Base-by-base conservation (phyloP, 2,329 filamentous ascomycete species). In the Pyrenochaeta sp. region DNA sequence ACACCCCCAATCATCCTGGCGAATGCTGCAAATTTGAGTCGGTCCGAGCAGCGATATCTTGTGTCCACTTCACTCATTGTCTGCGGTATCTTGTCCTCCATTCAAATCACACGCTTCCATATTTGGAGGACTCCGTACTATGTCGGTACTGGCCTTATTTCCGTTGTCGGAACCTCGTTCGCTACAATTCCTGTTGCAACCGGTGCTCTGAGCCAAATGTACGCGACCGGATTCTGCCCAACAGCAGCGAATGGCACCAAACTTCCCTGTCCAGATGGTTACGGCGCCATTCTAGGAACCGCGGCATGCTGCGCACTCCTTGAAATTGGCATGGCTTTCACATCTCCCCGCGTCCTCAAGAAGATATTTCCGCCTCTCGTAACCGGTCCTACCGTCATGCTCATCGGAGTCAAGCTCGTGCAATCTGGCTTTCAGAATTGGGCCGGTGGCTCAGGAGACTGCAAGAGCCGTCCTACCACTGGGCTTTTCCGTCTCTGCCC, bases 1-100 rank as follows among this genome's bases (percentile, higher is more conserved):
- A 90, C 90, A 2, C 91, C 91, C 31, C 90, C 91, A 1, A 85
- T 95, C 49, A 87, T 93, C 56, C 84, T 95, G 54, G 77, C 85
- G 2, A 81, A 79, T 31, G 85, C 87, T 21, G 89, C 87, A 52
- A 89, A 92, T 63, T 79, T 95, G 6, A 73, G 77, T 2, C 66
- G 79, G 0, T 81, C 81, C 0, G 77, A 87, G 42, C 85, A 89
- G 58, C 88, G 92, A 65, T 95, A 96, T 67, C 85, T 93, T 2
- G 90, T 93, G 5, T 92, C 90, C 4, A 89, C 89, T 0, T 87
- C 90, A 0, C 79, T 93, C 51, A 92, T 96, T 60, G 90, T 93
- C 4, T 91, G 89, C 2, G 91, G 90, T 23, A 81, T 91, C 36
- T 81, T 94, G 20, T 91, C 89, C 1, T 80, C 85, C 5, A 80